phyloP scores from a whole-genome alignment of 2,329 filamentous ascomycete species.

The Trichoderma simmonsii region DNA sequence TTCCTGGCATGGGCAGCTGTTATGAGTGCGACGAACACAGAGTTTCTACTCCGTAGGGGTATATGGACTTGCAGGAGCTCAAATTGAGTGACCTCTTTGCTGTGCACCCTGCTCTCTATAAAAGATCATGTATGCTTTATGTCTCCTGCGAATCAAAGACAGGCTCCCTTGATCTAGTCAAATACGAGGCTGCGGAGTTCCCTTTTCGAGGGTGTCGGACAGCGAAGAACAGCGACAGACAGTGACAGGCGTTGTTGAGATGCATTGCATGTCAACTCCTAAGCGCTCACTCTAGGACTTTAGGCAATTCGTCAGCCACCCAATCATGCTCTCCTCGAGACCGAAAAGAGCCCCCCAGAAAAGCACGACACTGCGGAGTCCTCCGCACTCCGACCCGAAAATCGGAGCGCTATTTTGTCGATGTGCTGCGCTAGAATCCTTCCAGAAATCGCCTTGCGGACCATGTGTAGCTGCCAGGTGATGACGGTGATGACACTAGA shows the following conservation, averaged over 20 bases:
- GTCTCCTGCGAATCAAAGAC: neutral
- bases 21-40: neutral
- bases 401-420: slow-evolving; percentile 6
- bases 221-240: neutral
- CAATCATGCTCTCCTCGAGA: neutral
- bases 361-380: slow-evolving; percentile 16
- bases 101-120: neutral
- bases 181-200: neutral
- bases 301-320: neutral
- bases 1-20: neutral
- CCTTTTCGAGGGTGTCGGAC: neutral
- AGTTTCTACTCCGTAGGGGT: neutral
- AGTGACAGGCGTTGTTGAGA: neutral
- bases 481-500: neutral
- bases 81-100: neutral
- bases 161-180: neutral
- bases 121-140: neutral
- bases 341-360: neutral
- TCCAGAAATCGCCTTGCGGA: slow-evolving; percentile 9
- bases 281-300: neutral
- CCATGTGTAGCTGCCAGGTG: neutral
- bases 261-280: neutral
- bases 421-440: slow-evolving; percentile 14
- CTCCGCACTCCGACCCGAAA: slow-evolving; percentile 16
- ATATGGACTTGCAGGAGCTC: neutral